Evolutionary conservation across 495 filamentous ascomycete genomes (phyloP).

Genomic region (Rostrohypoxylon terebratum): DNA sequence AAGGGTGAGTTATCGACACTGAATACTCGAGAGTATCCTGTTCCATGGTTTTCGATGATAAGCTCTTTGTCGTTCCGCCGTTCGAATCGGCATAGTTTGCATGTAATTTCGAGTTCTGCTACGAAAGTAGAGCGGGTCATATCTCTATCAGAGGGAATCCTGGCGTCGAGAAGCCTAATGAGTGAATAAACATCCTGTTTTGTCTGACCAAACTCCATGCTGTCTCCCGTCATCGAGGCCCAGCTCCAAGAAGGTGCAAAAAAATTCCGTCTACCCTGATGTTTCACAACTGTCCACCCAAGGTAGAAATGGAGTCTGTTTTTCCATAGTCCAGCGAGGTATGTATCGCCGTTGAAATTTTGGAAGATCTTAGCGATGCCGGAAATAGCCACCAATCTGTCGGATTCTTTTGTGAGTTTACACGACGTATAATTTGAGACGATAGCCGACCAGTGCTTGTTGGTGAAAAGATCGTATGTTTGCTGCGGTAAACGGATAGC

Average conservation of each 20-base stretch:
- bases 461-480: background rate
- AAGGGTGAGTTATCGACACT: too few species aligned
- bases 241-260: background rate
- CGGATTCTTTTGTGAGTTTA: background rate
- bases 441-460: background rate
- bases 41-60: too few species aligned
- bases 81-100: too few species aligned
- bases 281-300: background rate
- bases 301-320: background rate
- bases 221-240: background rate
- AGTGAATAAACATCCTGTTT: too few species aligned
- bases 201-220: background rate
- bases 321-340: background rate
- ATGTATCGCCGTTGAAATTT: background rate
- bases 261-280: too few species aligned
- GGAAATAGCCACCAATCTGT: background rate
- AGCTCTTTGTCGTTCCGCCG: too few species aligned
- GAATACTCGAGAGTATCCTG: too few species aligned
- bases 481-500: background rate
- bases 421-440: background rate
- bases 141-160: too few species aligned
- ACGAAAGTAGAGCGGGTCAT: too few species aligned
- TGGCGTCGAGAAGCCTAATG: too few species aligned
- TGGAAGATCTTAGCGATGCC: background rate
- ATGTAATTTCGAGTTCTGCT: too few species aligned